phyloP scores from a whole-genome alignment of 306 rosid genomes.

The Cicer cuneatum region DNA sequence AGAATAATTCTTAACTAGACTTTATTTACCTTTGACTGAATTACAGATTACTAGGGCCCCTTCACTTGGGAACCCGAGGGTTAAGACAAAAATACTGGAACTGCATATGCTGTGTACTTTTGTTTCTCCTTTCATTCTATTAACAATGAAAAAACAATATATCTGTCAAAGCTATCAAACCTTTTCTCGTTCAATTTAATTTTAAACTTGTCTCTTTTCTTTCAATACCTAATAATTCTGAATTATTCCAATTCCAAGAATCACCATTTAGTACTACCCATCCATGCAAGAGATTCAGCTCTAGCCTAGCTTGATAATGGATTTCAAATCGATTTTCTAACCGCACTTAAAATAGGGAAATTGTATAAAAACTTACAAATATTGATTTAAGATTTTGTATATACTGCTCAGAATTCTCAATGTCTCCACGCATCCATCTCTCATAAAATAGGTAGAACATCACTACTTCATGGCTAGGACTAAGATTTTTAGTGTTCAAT shows the following conservation, averaged over 20 bases:
- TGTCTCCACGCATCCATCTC: conserved; percentile 75
- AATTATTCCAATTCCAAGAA: conserved; percentile 16
- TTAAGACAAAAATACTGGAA: neutral
- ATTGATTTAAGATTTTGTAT: conserved; percentile 53
- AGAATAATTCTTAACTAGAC: too few relatives aligned
- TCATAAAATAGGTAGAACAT: conserved; percentile 69
- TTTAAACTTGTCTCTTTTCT: conserved; percentile 18
- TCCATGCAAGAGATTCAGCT: conserved; percentile 39
- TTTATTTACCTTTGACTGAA: too few relatives aligned
- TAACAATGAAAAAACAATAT: conserved; percentile 9
- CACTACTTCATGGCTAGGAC: conserved; percentile 66
- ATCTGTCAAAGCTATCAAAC: conserved; percentile 3
- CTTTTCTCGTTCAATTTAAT: conserved; percentile 3
- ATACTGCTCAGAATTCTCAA: conserved; percentile 59
- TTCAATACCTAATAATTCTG: conserved; percentile 13
- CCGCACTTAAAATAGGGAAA: neutral
- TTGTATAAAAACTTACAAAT: conserved; percentile 62
- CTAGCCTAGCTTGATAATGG: conserved; percentile 1
- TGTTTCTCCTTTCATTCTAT: conserved; percentile 27
- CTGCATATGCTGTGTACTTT: conserved; percentile 26
- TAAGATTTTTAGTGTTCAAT: conserved; percentile 38
- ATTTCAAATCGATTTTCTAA: conserved; percentile 20
- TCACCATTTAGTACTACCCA: conserved; percentile 11
- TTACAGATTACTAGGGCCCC: too few relatives aligned
- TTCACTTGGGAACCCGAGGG: too few relatives aligned